Conservation (phyloP, 192 early-diverging fungal species). For the Entophlyctis luteolus region DNA sequence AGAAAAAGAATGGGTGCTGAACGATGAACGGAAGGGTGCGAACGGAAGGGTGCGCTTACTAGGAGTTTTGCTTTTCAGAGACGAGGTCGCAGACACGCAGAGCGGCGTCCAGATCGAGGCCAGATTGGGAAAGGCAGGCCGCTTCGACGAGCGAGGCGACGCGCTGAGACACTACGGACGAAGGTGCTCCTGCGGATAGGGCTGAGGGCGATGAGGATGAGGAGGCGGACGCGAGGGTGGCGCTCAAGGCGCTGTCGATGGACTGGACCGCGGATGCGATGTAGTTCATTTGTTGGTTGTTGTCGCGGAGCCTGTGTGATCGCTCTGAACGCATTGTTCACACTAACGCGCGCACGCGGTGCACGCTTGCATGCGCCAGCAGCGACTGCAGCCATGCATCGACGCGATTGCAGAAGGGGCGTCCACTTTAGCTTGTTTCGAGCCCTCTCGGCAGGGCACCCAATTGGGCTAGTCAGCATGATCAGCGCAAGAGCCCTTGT, state of each 20-base stretch:
- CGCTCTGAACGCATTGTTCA: no score
- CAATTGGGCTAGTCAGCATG: no score
- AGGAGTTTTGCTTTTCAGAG: constrained; percentile 13
- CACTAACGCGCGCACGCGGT: no score
- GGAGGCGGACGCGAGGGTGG: background rate
- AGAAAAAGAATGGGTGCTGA: background rate
- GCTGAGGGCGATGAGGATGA: background rate
- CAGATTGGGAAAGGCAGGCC: background rate
- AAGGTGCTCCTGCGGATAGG: background rate
- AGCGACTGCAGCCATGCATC: no score
- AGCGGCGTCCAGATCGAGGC: constrained; percentile 17
- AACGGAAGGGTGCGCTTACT: background rate
- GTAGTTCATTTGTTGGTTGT: constrained; percentile 6
- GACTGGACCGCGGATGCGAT: background rate
- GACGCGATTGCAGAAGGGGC: no score
- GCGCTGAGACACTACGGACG: background rate
- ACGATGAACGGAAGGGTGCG: background rate
- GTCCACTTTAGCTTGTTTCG: no score
- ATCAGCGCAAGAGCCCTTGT: no score
- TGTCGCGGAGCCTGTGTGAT: no score
- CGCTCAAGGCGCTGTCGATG: background rate
- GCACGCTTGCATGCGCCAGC: no score
- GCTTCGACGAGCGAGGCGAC: constrained; percentile 3
- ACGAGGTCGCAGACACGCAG: constrained; percentile 23
- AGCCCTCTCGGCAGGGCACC: no score